Evolutionary conservation across 768 basidiomycete species (phyloP).

Genomic region (Rhizopogon sp.): DNA sequence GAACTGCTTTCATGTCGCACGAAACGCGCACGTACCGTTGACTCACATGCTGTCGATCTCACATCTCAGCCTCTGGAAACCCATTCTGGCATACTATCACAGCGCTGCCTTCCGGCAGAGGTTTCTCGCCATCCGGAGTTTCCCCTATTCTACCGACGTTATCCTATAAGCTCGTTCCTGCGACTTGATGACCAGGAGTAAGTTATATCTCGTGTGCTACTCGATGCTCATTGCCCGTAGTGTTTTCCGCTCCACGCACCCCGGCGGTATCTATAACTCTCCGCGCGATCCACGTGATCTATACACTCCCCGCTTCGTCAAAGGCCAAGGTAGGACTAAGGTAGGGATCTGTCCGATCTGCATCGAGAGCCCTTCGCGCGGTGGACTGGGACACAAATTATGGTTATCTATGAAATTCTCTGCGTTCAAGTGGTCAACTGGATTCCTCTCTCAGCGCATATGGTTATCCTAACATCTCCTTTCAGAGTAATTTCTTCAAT

Average conservation of each 20-base stretch:
- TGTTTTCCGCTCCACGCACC: conserved; percentile 16
- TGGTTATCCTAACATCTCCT: not conserved
- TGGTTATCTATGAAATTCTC: conserved; percentile 82
- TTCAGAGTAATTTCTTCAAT: conserved; percentile 13
- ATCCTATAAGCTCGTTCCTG: conserved; percentile 58
- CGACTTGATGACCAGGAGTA: conserved; percentile 36
- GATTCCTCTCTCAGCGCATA: not conserved
- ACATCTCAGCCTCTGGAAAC: not conserved
- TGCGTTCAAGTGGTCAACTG: conserved; percentile 67
- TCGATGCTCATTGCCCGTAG: conserved; percentile 7
- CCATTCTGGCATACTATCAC: conserved; percentile 5
- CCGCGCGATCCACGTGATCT: conserved; percentile 61
- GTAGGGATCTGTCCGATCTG: conserved; percentile 79
- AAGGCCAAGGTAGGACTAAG: conserved; percentile 62
- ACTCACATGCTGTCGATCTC: not conserved
- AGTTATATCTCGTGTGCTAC: conserved; percentile 11
- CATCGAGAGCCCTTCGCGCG: conserved; percentile 51
- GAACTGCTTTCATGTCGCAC: not conserved
- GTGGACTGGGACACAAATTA: conserved; percentile 56
- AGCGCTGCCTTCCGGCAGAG: conserved; percentile 46
- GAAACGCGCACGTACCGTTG: not conserved
- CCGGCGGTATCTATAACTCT: conserved; percentile 49
- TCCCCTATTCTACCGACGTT: conserved; percentile 64
- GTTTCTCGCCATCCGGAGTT: conserved; percentile 46
- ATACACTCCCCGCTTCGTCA: conserved; percentile 76